Percentiles rank a stretch among this genome's conserved stretches.
Conservation (phyloP, 2,329 filamentous ascomycete genomes). For the Penicillium sp. region DNA sequence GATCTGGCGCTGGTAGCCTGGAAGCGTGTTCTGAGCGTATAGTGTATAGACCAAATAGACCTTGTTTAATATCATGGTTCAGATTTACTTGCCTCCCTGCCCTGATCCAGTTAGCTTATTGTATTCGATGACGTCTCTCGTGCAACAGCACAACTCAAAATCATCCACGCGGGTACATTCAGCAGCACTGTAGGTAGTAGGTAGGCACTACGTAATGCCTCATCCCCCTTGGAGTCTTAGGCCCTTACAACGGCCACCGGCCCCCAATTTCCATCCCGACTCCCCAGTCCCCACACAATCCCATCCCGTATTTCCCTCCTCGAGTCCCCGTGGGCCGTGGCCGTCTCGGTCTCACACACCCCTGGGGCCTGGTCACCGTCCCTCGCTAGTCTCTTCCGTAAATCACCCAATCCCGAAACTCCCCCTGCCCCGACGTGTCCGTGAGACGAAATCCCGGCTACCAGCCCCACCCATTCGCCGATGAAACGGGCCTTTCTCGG, state of each 20-base stretch:
- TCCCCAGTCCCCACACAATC: neutral
- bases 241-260: neutral
- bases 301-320: neutral
- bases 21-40: constrained; percentile 20
- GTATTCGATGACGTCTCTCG: neutral
- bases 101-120: neutral
- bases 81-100: neutral
- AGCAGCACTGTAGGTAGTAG: too few relatives aligned
- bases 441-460: too few relatives aligned
- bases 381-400: neutral
- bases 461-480: constrained; percentile 5
- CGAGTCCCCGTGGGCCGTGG: neutral
- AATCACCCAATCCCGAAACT: neutral
- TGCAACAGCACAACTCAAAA: neutral
- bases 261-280: neutral
- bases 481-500: constrained; percentile 15
- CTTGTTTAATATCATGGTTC: neutral
- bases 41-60: constrained; percentile 12
- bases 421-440: neutral
- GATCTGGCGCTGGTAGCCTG: constrained; percentile 60
- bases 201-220: neutral
- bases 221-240: neutral
- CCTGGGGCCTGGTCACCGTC: too few relatives aligned
- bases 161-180: too few relatives aligned
- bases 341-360: too few relatives aligned